Evolutionary conservation across 2,329 filamentous ascomycete genomes (phyloP).

Genomic region (Arthrocladium fulminans): DNA sequence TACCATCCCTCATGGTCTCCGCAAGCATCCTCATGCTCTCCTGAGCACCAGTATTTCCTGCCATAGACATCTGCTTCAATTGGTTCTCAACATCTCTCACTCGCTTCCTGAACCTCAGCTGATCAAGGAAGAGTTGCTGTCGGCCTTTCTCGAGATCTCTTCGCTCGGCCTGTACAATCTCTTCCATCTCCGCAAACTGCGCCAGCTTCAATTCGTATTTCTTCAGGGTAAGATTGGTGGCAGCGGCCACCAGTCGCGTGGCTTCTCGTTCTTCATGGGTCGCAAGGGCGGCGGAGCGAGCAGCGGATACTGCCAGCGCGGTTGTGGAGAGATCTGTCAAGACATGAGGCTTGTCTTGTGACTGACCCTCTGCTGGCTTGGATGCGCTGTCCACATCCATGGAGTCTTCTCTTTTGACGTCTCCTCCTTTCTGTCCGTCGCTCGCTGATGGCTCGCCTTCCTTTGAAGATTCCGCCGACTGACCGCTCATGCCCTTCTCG

Average conservation of each 20-base stretch:
- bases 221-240: constrained; percentile 86
- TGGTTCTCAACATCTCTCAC: constrained; percentile 73
- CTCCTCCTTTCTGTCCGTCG: constrained; percentile 42
- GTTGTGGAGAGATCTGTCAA: constrained; percentile 56
- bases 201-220: constrained; percentile 93
- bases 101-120: constrained; percentile 79
- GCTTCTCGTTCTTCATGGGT: constrained; percentile 96
- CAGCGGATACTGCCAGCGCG: constrained; percentile 76
- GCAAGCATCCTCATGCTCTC: constrained; percentile 26
- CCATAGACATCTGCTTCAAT: constrained; percentile 41
- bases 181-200: constrained; percentile 94
- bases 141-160: constrained; percentile 84
- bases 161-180: constrained; percentile 81
- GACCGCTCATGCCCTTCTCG: constrained; percentile 47
- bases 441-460: constrained; percentile 34
- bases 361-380: constrained; percentile 27
- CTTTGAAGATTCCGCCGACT: background rate
- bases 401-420: constrained; percentile 45
- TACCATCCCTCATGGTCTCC: constrained; percentile 13
- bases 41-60: constrained; percentile 29
- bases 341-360: constrained; percentile 1
- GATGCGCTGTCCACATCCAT: constrained; percentile 52
- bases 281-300: constrained; percentile 75
- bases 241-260: constrained; percentile 82
- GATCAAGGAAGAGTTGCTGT: constrained; percentile 88